Evolutionary conservation across 2,329 filamentous ascomycete species (phyloP), one percentile per base, ranked within the genome.

Genomic region (Pseudogymnoascus sp.): DNA sequence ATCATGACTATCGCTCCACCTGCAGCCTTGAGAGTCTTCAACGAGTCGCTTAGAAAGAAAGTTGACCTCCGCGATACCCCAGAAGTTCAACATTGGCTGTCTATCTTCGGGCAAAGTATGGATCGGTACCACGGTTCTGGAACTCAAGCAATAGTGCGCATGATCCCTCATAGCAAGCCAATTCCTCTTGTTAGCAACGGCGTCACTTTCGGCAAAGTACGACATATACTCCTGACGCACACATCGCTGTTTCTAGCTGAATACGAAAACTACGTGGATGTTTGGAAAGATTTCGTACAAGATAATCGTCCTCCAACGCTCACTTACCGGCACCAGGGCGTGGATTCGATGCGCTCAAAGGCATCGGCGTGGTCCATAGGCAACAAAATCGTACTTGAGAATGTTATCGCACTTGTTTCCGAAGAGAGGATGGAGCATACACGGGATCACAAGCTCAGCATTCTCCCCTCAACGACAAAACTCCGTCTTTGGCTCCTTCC

Each of bases 21-120:
- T 47, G 21, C 44, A 26, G 26, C 38, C 35, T 33, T 66, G 44
- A 50, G 6, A 61, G 47, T 62, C 10, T 64, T 66, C 47, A 66
- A 66, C 59, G 60, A 62, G 14, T 50, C 61, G 4, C 59, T 66
- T n/a, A 59, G 44, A 44, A 62, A 61, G 14, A 59, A 65, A 13
- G n/a, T 31, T 31, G 65, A 66, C 21, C 19, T 66, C n/a, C 21
- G 24, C 44, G 56, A 62, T 4, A 64, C 65, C 5, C 35, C 61
- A 5, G 61, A 60, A 56, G 65, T 66, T 26, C 59, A 59, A 44
- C 65, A 65, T 21, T 65, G 64, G 64, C 59, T 65, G 8, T 62
- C 62, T 13, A 33, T 64, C 38, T 62, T 64, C 6, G 62, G 31
- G 10, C 42, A 63, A 10, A 61, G 21, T 24, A 24, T 63, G 31